Evolutionary conservation across 352 stramenopile species (phyloP).

Genomic region (Phytophthora syringae): DNA sequence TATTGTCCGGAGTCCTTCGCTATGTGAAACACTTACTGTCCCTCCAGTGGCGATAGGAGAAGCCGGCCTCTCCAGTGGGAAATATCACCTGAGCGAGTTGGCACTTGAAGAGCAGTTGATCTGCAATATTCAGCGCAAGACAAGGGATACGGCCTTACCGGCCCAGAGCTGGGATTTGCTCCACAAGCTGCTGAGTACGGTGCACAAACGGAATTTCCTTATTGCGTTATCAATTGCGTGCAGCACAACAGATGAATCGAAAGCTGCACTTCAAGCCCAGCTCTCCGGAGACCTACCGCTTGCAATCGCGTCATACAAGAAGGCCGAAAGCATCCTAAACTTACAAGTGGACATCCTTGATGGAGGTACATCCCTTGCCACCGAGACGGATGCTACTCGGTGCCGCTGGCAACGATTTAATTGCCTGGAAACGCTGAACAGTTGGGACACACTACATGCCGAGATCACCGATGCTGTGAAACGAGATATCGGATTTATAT

Average conservation of each 20-base stretch:
- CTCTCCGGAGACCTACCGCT: slow-evolving; percentile 73
- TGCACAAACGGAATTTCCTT: slow-evolving; percentile 73
- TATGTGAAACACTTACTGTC: slow-evolving; percentile 44
- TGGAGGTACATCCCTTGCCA: slow-evolving; percentile 27
- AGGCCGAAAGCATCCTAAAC: slow-evolving; percentile 56
- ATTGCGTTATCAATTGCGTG: slow-evolving; percentile 59
- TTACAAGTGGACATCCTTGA: slow-evolving; percentile 50
- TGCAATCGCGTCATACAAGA: slow-evolving; percentile 76
- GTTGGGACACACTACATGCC: slow-evolving; percentile 63
- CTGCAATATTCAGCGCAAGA: slow-evolving; percentile 20
- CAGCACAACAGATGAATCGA: slow-evolving; percentile 63
- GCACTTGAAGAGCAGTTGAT: slow-evolving; percentile 74
- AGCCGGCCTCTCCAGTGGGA: slow-evolving; percentile 68
- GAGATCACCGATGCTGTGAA: slow-evolving; percentile 42
- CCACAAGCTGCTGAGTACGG: slow-evolving; percentile 71
- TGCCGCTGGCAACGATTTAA: slow-evolving; percentile 70
- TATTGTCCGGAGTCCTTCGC: slow-evolving; percentile 38
- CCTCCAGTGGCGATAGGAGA: slow-evolving; percentile 49
- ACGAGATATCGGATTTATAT: slow-evolving; percentile 47
- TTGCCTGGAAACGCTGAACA: slow-evolving; percentile 74
- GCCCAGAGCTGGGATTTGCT: slow-evolving; percentile 67
- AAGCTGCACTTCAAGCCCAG: slow-evolving; percentile 65
- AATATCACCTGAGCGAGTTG: slow-evolving; percentile 63
- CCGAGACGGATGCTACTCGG: slow-evolving; percentile 53
- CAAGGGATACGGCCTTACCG: background rate